Conservation (phyloP, 176 grass and related monocot species). For the Saccharum spontaneum region DNA sequence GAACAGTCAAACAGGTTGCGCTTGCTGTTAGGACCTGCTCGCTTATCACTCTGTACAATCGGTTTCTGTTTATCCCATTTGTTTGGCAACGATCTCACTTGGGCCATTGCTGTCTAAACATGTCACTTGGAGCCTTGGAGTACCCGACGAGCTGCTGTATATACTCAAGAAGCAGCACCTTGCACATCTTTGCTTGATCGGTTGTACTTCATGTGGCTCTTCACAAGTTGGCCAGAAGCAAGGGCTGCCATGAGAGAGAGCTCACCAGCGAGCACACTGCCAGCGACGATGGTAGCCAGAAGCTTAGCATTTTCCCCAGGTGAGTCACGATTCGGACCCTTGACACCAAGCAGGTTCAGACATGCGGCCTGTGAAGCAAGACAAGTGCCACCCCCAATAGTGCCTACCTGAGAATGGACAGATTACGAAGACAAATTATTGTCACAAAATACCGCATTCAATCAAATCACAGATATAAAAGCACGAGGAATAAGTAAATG, state of each 20-base stretch:
- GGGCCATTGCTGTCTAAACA: constrained; percentile 5
- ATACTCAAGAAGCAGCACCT: constrained; percentile 36
- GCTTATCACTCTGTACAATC: constrained; percentile 28
- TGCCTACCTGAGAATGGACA: constrained; percentile 58
- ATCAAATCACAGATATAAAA: neutral
- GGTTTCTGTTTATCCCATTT: neutral
- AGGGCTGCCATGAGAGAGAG: constrained; percentile 75
- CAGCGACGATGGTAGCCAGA: constrained; percentile 65
- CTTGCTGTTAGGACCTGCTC: neutral
- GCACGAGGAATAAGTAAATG: neutral
- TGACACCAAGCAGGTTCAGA: constrained; percentile 71
- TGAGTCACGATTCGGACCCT: constrained; percentile 51
- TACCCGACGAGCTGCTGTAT: neutral
- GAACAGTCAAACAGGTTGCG: constrained; percentile 1
- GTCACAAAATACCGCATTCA: neutral
- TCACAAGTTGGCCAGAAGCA: constrained; percentile 71
- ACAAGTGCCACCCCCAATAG: constrained; percentile 77
- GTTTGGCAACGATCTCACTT: neutral
- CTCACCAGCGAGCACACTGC: constrained; percentile 78
- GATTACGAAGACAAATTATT: neutral
- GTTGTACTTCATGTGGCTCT: constrained; percentile 91
- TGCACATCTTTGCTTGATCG: constrained; percentile 60
- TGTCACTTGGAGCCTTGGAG: neutral
- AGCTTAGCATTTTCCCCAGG: constrained; percentile 59
- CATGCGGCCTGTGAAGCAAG: constrained; percentile 74